phyloP scores from a whole-genome alignment of 2,329 filamentous ascomycete species.

The Talaromyces sp. region DNA sequence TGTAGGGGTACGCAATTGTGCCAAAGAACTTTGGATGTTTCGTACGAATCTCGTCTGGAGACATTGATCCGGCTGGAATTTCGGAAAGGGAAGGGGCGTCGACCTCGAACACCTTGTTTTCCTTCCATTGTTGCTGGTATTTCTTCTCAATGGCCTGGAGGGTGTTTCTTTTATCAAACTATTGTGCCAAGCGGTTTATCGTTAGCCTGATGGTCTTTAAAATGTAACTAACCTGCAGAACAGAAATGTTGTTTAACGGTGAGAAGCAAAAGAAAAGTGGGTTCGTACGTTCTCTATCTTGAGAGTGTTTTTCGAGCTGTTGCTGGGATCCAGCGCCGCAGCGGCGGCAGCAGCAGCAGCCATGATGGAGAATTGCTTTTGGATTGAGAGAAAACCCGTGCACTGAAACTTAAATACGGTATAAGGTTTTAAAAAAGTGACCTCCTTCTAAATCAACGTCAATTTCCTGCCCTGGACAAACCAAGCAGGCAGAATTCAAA shows the following conservation, averaged over 20 bases:
- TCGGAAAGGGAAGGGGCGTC: conserved; percentile 77
- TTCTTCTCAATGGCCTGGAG: conserved; percentile 82
- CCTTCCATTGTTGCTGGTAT: conserved; percentile 81
- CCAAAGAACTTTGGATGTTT: conserved; percentile 90
- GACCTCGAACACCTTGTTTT: conserved; percentile 72
- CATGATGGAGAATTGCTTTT: conserved; percentile 21
- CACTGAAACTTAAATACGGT: background rate
- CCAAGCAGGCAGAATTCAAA: background rate
- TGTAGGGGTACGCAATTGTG: conserved; percentile 70
- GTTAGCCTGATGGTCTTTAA: background rate
- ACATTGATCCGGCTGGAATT: conserved; percentile 67
- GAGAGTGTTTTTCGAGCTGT: conserved; percentile 55
- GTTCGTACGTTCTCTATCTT: conserved; percentile 57
- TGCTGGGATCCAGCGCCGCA: conserved; percentile 50
- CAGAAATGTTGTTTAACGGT: background rate
- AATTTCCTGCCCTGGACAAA: background rate
- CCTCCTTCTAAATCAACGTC: background rate
- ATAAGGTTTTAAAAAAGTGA: background rate
- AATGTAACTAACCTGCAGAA: background rate
- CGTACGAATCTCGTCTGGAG: conserved; percentile 67
- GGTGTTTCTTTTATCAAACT: conserved; percentile 83
- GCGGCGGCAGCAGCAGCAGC: conserved; percentile 46
- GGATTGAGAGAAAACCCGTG: background rate
- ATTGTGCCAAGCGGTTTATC: background rate
- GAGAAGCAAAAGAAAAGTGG: background rate